These are phyloP conservation scores for Neonectria hederae DNA, from an alignment of 2,329 filamentous ascomycete species.

Conservation along the genomic window DNA sequence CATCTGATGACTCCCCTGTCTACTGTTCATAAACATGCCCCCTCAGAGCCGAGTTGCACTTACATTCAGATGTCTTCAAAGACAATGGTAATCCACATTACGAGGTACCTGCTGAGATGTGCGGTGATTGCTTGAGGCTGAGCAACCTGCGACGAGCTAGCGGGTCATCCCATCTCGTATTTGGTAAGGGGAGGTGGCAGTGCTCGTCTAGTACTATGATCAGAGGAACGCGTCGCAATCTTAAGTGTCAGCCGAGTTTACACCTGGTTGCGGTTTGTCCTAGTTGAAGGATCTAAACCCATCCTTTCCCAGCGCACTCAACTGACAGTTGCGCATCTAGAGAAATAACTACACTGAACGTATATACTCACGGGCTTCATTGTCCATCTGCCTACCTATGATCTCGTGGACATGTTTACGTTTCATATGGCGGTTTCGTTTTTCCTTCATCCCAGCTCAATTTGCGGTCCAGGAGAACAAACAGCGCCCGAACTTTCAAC, in stretches of 20 bases:
- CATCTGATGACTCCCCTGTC: not conserved
- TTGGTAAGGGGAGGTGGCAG: not conserved
- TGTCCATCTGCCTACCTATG: not conserved
- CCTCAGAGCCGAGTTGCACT: not conserved
- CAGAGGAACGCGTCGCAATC: not conserved
- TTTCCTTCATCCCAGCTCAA: not conserved
- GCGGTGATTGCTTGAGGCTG: not conserved
- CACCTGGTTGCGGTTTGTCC: not conserved
- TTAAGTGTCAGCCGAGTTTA: not conserved
- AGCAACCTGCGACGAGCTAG: not conserved
- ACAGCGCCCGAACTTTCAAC: not conserved
- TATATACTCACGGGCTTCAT: not conserved
- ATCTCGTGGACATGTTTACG: not conserved
- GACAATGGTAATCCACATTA: not conserved
- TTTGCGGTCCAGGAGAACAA: not conserved
- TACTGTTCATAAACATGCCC: too few relatives aligned
- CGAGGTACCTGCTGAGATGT: not conserved
- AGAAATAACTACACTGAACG: not conserved
- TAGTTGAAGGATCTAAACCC: not conserved
- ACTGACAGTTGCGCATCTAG: not conserved
- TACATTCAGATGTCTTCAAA: too few relatives aligned
- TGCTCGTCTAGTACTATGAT: not conserved
- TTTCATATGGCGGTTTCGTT: not conserved
- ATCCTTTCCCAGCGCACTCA: not conserved
- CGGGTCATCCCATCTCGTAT: not conserved